Conservation (phyloP, 2,329 filamentous ascomycete species). For the Ophiostoma tasmaniense region DNA sequence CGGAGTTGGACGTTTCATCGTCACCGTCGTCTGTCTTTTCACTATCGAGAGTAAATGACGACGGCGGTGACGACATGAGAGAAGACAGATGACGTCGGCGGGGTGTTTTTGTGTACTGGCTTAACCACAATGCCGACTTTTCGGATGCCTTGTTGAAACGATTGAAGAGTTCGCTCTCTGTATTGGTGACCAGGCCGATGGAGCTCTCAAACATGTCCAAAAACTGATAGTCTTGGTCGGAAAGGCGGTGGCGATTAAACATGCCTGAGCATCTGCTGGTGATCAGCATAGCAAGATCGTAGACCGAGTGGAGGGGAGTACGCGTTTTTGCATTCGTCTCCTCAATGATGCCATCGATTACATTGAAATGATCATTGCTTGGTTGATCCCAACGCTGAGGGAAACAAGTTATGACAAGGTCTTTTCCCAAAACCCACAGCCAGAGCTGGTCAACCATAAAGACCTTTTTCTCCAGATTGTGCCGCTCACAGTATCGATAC, state of each 20-base stretch:
- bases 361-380: constrained; percentile 53
- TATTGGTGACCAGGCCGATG: constrained; percentile 46
- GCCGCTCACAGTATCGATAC: constrained; percentile 43
- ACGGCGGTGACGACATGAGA: constrained; percentile 2
- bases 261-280: constrained; percentile 50
- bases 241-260: constrained; percentile 50
- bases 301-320: constrained; percentile 50
- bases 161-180: constrained; percentile 50
- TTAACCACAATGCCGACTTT: constrained; percentile 47
- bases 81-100: constrained; percentile 8
- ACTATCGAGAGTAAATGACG: constrained; percentile 2
- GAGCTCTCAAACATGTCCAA: constrained; percentile 59
- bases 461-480: constrained; percentile 43
- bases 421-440: constrained; percentile 52
- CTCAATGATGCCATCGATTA: constrained; percentile 54
- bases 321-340: constrained; percentile 57
- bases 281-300: constrained; percentile 55
- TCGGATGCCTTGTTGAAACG: constrained; percentile 51
- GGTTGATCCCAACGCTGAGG: constrained; percentile 52
- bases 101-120: constrained; percentile 29
- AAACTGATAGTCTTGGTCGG: constrained; percentile 54
- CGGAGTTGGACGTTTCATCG: not conserved
- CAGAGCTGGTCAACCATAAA: constrained; percentile 64
- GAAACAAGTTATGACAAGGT: constrained; percentile 52
- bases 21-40: constrained; percentile 12